Percentiles rank a stretch among this genome's conserved stretches.
Conservation (phyloP, 2,329 filamentous ascomycete genomes). For the Zymoseptoria tritici region DNA sequence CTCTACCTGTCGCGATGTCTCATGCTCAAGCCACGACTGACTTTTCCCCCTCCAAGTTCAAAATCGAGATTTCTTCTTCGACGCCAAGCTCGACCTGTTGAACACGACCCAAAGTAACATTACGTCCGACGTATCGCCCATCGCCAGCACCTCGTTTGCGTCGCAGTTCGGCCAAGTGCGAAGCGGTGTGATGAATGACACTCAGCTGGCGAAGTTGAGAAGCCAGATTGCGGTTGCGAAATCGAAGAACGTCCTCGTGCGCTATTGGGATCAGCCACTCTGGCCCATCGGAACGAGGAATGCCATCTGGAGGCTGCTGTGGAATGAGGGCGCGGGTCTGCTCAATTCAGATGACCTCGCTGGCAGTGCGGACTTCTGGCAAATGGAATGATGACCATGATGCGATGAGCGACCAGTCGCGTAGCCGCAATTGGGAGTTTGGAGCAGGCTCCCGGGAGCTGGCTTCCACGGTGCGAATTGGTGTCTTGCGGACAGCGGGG, state of each 20-base stretch:
- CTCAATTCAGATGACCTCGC: conserved; percentile 59
- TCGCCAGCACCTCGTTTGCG: conserved; percentile 48
- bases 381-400: conserved; percentile 9
- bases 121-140: conserved; percentile 43
- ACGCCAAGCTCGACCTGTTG: conserved; percentile 47
- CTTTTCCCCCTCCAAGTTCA: conserved; percentile 4
- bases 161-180: conserved; percentile 35
- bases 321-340: conserved; percentile 52
- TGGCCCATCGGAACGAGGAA: conserved; percentile 55
- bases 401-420: too few relatives aligned
- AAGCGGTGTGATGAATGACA: conserved; percentile 34
- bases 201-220: conserved; percentile 45
- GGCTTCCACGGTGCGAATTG: too few relatives aligned
- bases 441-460: too few relatives aligned
- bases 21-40: background rate
- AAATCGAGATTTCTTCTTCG: conserved; percentile 48
- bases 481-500: too few relatives aligned
- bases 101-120: conserved; percentile 37
- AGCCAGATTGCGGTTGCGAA: conserved; percentile 48
- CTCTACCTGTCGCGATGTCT: background rate
- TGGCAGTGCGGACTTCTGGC: conserved; percentile 41
- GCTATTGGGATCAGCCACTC: conserved; percentile 57
- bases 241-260: conserved; percentile 49
- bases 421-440: too few relatives aligned
- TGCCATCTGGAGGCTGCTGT: conserved; percentile 50